Evolutionary conservation across 352 stramenopile genomes (phyloP).

Genomic region (Plasmopara viticola): DNA sequence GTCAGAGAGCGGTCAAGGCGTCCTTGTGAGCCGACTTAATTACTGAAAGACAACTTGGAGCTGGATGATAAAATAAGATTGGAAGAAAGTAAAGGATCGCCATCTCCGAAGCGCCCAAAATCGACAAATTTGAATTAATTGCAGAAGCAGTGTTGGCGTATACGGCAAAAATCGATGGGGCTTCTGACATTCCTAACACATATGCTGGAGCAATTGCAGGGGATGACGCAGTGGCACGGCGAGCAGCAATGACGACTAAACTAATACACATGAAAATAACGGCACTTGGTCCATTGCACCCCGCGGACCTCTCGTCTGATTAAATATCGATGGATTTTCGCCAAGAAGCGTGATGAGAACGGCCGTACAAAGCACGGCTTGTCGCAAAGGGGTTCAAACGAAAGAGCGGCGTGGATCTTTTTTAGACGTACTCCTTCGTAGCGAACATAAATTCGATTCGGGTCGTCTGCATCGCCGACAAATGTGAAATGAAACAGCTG

Average conservation of each 20-base stretch:
- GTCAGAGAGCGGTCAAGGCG: background rate
- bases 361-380: too few relatives aligned
- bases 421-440: slow-evolving; percentile 10
- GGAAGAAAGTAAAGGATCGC: slow-evolving; percentile 1
- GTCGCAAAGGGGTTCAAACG: too few relatives aligned
- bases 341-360: too few relatives aligned
- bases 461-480: slow-evolving; percentile 1
- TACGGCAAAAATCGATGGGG: slow-evolving; percentile 1
- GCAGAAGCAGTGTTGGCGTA: slow-evolving; percentile 3
- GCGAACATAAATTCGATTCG: slow-evolving; percentile 33
- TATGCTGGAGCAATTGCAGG: slow-evolving; percentile 5
- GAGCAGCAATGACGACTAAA: too few relatives aligned
- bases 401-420: too few relatives aligned
- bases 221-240: too few relatives aligned
- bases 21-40: too few relatives aligned
- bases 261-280: too few relatives aligned
- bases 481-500: slow-evolving; percentile 7
- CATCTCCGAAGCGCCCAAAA: background rate
- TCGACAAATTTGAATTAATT: background rate
- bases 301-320: too few relatives aligned
- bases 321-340: too few relatives aligned
- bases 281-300: too few relatives aligned
- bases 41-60: slow-evolving; percentile 1
- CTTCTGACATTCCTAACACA: background rate
- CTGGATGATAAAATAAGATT: background rate